Evolutionary conservation across 2,329 filamentous ascomycete genomes (phyloP).

Genomic region (Cyphellophora attinorum): DNA sequence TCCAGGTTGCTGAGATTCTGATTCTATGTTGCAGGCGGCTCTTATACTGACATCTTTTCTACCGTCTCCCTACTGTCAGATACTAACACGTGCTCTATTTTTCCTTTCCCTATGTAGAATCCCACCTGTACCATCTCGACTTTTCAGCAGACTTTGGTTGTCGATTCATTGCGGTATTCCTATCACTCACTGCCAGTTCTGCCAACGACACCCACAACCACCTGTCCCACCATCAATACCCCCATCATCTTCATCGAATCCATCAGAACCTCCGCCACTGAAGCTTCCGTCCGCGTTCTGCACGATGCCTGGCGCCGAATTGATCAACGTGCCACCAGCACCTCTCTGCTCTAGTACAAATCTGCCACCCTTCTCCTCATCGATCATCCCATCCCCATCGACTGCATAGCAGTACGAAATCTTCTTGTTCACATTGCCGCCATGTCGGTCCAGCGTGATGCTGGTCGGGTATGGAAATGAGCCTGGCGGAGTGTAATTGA

Average conservation of each 20-base stretch:
- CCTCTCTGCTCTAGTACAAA: conserved; percentile 44
- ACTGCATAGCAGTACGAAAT: conserved; percentile 53
- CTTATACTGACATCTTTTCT: too few species aligned
- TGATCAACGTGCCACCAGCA: conserved; percentile 42
- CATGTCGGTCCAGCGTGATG: conserved; percentile 51
- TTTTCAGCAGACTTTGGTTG: too few species aligned
- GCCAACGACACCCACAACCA: conserved; percentile 52
- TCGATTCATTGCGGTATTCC: too few species aligned
- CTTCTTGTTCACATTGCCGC: conserved; percentile 44
- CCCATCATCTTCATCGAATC: conserved; percentile 23
- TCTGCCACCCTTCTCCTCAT: conserved; percentile 32
- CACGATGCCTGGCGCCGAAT: conserved; percentile 39
- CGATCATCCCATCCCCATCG: conserved; percentile 37
- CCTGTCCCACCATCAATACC: conserved; percentile 52
- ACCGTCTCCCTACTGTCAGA: too few species aligned
- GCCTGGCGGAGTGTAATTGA: conserved; percentile 41
- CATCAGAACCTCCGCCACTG: conserved; percentile 5
- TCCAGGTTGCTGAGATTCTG: too few species aligned
- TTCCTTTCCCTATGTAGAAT: too few species aligned
- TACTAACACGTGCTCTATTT: too few species aligned
- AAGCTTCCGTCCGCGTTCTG: conserved; percentile 14
- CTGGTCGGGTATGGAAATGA: conserved; percentile 54
- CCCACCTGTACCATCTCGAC: too few species aligned
- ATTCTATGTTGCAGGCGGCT: too few species aligned
- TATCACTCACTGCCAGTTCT: conserved; percentile 34